phyloP scores from a whole-genome alignment of 805 yeast species.

The Candida michaelii region DNA sequence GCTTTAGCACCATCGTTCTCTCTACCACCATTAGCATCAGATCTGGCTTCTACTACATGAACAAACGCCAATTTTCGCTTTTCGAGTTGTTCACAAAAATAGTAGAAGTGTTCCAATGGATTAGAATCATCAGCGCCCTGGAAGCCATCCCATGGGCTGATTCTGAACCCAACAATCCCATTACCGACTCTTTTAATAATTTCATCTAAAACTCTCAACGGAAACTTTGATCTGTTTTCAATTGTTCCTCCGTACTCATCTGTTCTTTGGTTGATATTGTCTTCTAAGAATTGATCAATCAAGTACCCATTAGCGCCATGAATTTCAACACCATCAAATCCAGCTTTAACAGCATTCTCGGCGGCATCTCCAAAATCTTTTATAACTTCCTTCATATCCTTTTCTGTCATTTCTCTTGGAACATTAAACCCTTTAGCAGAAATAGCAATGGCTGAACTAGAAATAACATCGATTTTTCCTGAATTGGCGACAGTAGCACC shows the following conservation, averaged over 20 bases:
- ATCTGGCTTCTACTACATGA: constrained; percentile 13
- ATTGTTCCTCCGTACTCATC: constrained; percentile 29
- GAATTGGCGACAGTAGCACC: constrained; percentile 22
- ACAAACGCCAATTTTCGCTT: constrained; percentile 15
- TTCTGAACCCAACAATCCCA: constrained; percentile 18
- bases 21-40: constrained; percentile 18
- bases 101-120: constrained; percentile 15
- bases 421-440: neutral
- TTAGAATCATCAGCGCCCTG: constrained; percentile 13
- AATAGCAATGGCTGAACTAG: constrained; percentile 5
- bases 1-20: constrained; percentile 12
- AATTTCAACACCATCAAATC: constrained; percentile 27
- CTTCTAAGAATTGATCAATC: constrained; percentile 23
- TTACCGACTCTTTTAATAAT: constrained; percentile 18
- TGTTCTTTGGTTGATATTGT: constrained; percentile 21
- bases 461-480: neutral
- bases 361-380: constrained; percentile 19
- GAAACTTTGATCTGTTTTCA: constrained; percentile 23
- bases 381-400: constrained; percentile 22
- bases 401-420: constrained; percentile 10
- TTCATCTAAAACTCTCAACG: constrained; percentile 22
- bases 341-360: constrained; percentile 22
- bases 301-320: constrained; percentile 32
- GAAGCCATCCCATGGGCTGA: constrained; percentile 22
- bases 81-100: constrained; percentile 15